These are phyloP conservation scores for Neurospora sp. DNA, from an alignment of 2,329 filamentous ascomycete species.

Conservation along the genomic window DNA sequence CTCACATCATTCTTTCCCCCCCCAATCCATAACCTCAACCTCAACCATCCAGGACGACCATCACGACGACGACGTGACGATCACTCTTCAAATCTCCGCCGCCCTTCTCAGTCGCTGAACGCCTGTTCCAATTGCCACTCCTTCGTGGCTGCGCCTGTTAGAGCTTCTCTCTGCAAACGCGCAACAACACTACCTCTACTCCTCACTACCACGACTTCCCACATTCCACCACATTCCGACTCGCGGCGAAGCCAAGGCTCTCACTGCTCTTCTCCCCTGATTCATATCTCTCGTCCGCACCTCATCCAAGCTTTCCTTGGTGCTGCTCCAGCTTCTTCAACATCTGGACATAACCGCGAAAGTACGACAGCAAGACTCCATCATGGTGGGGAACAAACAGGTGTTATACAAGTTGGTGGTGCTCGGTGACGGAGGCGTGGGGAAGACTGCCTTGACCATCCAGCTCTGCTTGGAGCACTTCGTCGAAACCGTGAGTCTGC, in stretches of 20 bases:
- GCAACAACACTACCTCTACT: not conserved
- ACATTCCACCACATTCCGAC: not conserved
- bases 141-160: not conserved
- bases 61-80: not conserved
- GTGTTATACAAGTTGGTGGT: conserved; percentile 94
- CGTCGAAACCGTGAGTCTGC: conserved; percentile 67
- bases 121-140: not conserved
- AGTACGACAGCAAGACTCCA: conserved; percentile 14
- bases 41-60: not conserved
- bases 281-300: conserved; percentile 17
- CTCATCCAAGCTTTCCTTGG: conserved; percentile 8
- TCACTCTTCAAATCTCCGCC: not conserved
- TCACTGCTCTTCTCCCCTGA: not conserved
- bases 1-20: not conserved
- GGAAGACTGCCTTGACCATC: conserved; percentile 89
- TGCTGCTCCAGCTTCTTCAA: not conserved
- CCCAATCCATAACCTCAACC: not conserved
- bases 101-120: not conserved
- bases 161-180: not conserved
- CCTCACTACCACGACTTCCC: conserved; percentile 1
- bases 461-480: conserved; percentile 98
- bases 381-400: conserved; percentile 78
- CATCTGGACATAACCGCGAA: conserved; percentile 2
- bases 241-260: not conserved
- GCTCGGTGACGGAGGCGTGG: conserved; percentile 85